Percentiles rank a stretch among this genome's conserved stretches.
Conservation (phyloP, 2,329 filamentous ascomycete genomes). For the Amylocarpus encephaloides region DNA sequence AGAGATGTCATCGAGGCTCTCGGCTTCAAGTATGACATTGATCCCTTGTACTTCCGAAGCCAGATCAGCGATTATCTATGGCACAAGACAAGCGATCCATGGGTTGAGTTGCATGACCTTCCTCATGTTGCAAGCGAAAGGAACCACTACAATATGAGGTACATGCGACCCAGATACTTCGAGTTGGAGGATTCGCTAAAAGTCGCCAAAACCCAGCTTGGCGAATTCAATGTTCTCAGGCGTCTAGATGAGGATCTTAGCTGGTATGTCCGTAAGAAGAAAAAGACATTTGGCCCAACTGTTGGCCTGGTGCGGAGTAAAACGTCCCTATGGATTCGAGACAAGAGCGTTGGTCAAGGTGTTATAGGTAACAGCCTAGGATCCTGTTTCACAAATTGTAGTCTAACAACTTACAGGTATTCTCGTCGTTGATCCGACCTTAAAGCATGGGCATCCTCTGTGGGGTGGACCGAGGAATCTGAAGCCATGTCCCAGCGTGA, state of each 20-base stretch:
- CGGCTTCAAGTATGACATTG: constrained; percentile 5
- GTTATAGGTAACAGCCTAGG: constrained; percentile 3
- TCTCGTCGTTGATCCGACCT: constrained; percentile 7
- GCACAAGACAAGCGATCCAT: constrained; percentile 2
- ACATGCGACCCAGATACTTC: constrained; percentile 10
- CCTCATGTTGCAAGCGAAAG: background rate
- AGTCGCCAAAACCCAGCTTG: background rate
- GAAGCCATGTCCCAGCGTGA: constrained; percentile 2
- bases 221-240: constrained; percentile 9
- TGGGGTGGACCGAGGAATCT: constrained; percentile 6
- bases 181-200: constrained; percentile 1
- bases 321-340: constrained; percentile 9
- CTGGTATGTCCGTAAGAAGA: constrained; percentile 1
- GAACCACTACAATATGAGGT: constrained; percentile 9
- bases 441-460: constrained; percentile 3
- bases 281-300: constrained; percentile 4
- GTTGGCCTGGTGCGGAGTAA: constrained; percentile 10
- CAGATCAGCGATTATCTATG: constrained; percentile 7
- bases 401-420: constrained; percentile 1
- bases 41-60: constrained; percentile 3
- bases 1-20: constrained; percentile 5
- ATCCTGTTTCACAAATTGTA: background rate
- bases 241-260: constrained; percentile 10
- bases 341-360: background rate
- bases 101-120: constrained; percentile 5